These are phyloP conservation scores for Chytridium lagenaria DNA, from an alignment of 371 early-diverging fungal species.

Conservation along the genomic window DNA sequence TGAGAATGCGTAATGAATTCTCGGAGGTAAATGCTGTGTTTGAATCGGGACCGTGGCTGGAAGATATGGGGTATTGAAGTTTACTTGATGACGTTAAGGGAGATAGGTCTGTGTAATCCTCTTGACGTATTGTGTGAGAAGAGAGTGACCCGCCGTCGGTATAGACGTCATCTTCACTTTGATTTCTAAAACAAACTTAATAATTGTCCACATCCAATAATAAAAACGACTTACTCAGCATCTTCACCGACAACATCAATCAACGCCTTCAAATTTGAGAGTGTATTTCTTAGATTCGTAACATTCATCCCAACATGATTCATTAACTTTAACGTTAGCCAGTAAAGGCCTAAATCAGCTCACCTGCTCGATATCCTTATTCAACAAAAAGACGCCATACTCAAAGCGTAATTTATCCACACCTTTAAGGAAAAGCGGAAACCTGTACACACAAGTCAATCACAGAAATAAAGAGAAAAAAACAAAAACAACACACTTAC, in stretches of 20 bases:
- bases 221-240: background rate
- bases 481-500: constrained; percentile 27
- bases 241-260: constrained; percentile 45
- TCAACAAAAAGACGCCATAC: constrained; percentile 83
- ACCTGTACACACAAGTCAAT: constrained; percentile 53
- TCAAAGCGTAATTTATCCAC: constrained; percentile 76
- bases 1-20: background rate
- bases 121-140: background rate
- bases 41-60: constrained; percentile 8
- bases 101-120: background rate
- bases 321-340: constrained; percentile 62
- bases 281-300: constrained; percentile 76
- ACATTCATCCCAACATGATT: constrained; percentile 74
- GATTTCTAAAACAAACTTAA: no score
- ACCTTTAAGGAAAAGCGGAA: constrained; percentile 77
- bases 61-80: background rate
- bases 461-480: background rate
- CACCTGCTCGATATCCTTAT: constrained; percentile 88
- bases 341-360: background rate
- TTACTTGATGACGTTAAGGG: background rate
- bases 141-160: background rate
- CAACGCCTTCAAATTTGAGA: constrained; percentile 76
- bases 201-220: background rate
- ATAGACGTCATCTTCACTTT: background rate
- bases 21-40: background rate